Evolutionary conservation across 1,284 basidiomycete genomes (phyloP), one percentile per base, ranked within the genome.

Genomic region (Tylopilus sp.): DNA sequence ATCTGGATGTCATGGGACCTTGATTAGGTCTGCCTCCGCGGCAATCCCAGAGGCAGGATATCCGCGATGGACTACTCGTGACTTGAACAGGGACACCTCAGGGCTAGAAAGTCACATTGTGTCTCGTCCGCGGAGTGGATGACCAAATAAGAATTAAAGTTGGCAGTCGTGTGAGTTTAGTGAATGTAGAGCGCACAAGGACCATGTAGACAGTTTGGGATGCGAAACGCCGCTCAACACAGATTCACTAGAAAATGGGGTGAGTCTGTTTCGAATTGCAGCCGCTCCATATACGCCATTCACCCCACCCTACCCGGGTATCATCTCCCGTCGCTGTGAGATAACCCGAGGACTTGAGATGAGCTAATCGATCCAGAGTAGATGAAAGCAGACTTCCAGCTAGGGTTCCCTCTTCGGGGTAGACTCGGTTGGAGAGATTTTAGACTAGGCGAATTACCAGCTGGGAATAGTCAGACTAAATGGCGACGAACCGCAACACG

Each of bases 41-140:
- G 54, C 2, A 37, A 34, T 38, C 43, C 38, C 28, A 48, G 41
- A 19, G 8, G 19, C 1, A 28, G 31, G 33, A 11, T 19, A 19
- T 31, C 39, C 19, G 35, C 29, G 16, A 25, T 23, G 15, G 33
- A 30, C 11, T 23, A 34, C 19, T 34, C 15, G 36, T 19, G 45
- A 18, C 30, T 19, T 53, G 25, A 42, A 49, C 5, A 43, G 50
- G 39, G 16, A 40, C 29, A 13, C 43, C 25, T 15, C 8, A 26
- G 9, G 21, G 21, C 6, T 36, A 29, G 34, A 19, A 23, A 33
- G 37, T 39, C 25, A n/a, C 30, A 12, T 15, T 18, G 19, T 1
- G 37, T 41, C 31, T 54, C 16, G 46, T 59, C 58, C 58, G 59
- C 58, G 58, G 58, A 51, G 19, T 34, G 28, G 21, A 26, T 18